Evolutionary conservation across 768 basidiomycete species (phyloP), one percentile per base, ranked within the genome.

Genomic region (Neoboletus brunneissimus): DNA sequence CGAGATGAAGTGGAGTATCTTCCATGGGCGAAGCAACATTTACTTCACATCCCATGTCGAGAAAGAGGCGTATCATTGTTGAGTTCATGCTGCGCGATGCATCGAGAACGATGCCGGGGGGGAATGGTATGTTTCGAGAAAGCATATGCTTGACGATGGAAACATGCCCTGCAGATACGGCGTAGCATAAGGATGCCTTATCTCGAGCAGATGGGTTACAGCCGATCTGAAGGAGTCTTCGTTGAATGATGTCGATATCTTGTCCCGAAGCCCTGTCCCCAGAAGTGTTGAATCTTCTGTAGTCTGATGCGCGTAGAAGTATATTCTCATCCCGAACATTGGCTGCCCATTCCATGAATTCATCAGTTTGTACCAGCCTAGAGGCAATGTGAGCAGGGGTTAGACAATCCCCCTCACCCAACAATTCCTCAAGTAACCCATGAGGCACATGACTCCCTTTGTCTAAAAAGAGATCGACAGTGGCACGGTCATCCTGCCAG

Each of bases 331-430:
- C 22, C 20, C 0, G n/a, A 1, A 3, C 4, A 6, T 13, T 4
- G 5, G 10, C 9, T 0, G 46, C 47, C 62, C 62, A 64, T 31
- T 63, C 60, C 7, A 22, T 45, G 18, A 62, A 62, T 15, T 58
- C 54, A 13, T 52, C 48, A 0, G 56, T 51, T 31, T 54, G 59
- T 29, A 48, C 4, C 31, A 48, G 20, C 31, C 46, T 48, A 0
- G 31, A 15, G 3, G 8, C 29, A 32, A 34, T 22, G 31, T 2
- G 5, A 22, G 20, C 13, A 15, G 46, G 2, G 13, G 15, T 15
- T 6, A 0, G 0, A 3, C n/a, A n/a, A 29, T 5, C 18, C 7
- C 18, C 3, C 23, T 27, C 3, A 2, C 0, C 20, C 4, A 48
- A 8, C 0, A 11, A 3, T 0, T 7, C 5, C 31, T 16, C 20